A percentile compares a stretch with the other conserved stretches of the same genome.
Conservation (phyloP, 2,329 filamentous ascomycete genomes). For the Tolypocladium amazonense region DNA sequence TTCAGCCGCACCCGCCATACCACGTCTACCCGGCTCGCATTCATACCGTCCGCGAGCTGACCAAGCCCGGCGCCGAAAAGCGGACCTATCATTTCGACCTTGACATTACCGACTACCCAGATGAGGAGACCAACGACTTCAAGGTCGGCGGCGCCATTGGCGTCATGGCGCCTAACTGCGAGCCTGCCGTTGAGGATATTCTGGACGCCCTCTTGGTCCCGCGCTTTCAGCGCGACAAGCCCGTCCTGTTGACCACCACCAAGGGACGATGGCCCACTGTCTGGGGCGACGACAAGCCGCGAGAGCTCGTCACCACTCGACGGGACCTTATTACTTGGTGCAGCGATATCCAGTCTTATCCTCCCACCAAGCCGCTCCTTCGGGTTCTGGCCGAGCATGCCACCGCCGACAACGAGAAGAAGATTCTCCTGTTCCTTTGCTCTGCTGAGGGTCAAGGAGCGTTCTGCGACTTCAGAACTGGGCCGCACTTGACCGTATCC, state of each 20-base stretch:
- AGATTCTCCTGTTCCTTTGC: conserved; percentile 76
- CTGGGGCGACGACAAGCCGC: conserved; percentile 82
- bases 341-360: conserved; percentile 83
- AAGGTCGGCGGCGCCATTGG: conserved; percentile 94
- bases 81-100: conserved; percentile 96
- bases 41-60: conserved; percentile 76
- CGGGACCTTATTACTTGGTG: conserved; percentile 94
- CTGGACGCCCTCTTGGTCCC: conserved; percentile 75
- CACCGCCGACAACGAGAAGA: conserved; percentile 70
- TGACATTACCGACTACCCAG: conserved; percentile 89
- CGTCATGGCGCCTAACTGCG: conserved; percentile 78
- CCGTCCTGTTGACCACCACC: conserved; percentile 66
- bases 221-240: conserved; percentile 73
- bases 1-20: conserved; percentile 91
- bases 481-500: conserved; percentile 71
- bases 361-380: conserved; percentile 79
- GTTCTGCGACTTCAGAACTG: conserved; percentile 91
- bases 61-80: conserved; percentile 83
- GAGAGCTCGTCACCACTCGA: conserved; percentile 81
- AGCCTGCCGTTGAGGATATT: conserved; percentile 67
- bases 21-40: conserved; percentile 85
- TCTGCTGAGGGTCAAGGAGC: conserved; percentile 82
- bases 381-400: conserved; percentile 81
- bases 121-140: conserved; percentile 78
- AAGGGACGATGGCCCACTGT: conserved; percentile 92